Conservation (phyloP, 306 rosid genomes). For the Nissolia schottii region DNA sequence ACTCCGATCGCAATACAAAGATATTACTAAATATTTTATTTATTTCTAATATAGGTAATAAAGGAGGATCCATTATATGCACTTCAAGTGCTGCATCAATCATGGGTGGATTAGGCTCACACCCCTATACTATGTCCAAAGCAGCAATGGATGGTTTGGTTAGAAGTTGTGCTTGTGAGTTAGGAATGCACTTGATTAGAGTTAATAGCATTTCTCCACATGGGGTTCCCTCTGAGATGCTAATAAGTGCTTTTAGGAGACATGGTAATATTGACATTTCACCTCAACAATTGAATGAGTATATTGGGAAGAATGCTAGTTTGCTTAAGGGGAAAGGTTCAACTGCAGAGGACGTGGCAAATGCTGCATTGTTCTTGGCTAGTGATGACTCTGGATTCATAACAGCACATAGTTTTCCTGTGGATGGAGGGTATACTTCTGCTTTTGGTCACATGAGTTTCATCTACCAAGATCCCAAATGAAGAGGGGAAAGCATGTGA, state of each 20-base stretch:
- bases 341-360: constrained; percentile 55
- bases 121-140: constrained; percentile 67
- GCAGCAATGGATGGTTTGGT: constrained; percentile 55
- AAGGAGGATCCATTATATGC: constrained; percentile 67
- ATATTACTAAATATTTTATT: no score
- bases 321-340: constrained; percentile 57
- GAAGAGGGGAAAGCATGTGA: background rate
- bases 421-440: constrained; percentile 75
- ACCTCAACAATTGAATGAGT: constrained; percentile 38
- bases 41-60: no score
- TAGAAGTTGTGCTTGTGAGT: constrained; percentile 69
- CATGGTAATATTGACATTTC: constrained; percentile 35
- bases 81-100: constrained; percentile 65
- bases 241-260: constrained; percentile 35
- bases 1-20: no score
- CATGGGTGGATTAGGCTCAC: constrained; percentile 72
- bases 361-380: constrained; percentile 63
- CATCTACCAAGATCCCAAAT: constrained; percentile 39
- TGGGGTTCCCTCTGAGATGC: constrained; percentile 82
- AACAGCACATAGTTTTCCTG: constrained; percentile 62
- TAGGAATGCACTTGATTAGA: constrained; percentile 65
- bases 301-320: constrained; percentile 48
- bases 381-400: constrained; percentile 60
- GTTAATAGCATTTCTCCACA: constrained; percentile 77
- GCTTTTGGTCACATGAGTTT: constrained; percentile 45